Percentiles rank a stretch among this genome's conserved stretches.
phyloP scores from a whole-genome alignment of 2,329 filamentous ascomycete genomes.

The Chaetomium olivaceum region DNA sequence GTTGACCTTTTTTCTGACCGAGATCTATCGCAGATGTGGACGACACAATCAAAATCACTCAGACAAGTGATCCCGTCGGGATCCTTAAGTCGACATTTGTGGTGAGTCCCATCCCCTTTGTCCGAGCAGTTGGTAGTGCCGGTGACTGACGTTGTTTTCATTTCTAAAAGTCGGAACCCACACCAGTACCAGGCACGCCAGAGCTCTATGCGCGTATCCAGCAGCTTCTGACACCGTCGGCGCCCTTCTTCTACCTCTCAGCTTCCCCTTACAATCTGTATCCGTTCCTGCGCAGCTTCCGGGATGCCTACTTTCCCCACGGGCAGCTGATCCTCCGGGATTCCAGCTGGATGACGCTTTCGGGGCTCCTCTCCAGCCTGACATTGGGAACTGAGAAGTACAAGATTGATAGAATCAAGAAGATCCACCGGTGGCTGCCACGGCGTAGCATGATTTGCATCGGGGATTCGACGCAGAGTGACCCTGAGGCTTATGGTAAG shows the following conservation, averaged over 20 bases:
- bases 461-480: slow-evolving; percentile 87
- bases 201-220: slow-evolving; percentile 73
- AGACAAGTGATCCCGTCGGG: slow-evolving; percentile 75
- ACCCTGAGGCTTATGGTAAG: slow-evolving; percentile 87
- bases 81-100: slow-evolving; percentile 84
- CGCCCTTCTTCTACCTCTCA: slow-evolving; percentile 89
- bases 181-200: slow-evolving; percentile 77
- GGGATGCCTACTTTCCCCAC: slow-evolving; percentile 67
- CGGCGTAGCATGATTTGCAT: slow-evolving; percentile 77
- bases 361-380: slow-evolving; percentile 75
- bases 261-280: slow-evolving; percentile 95
- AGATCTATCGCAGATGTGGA: slow-evolving; percentile 67
- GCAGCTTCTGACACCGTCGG: slow-evolving; percentile 52
- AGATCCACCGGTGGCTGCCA: slow-evolving; percentile 78
- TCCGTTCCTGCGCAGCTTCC: slow-evolving; percentile 77
- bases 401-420: slow-evolving; percentile 77
- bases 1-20: slow-evolving; percentile 24
- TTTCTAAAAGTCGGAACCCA: slow-evolving; percentile 56
- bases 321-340: slow-evolving; percentile 85
- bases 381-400: slow-evolving; percentile 82
- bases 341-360: slow-evolving; percentile 80
- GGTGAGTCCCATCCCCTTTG: slow-evolving; percentile 15
- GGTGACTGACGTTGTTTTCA: background rate
- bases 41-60: slow-evolving; percentile 91
- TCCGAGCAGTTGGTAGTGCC: too few species aligned